Evolutionary conservation across 1,139 yeast genomes (phyloP).

Genomic region (Pichia sp.): DNA sequence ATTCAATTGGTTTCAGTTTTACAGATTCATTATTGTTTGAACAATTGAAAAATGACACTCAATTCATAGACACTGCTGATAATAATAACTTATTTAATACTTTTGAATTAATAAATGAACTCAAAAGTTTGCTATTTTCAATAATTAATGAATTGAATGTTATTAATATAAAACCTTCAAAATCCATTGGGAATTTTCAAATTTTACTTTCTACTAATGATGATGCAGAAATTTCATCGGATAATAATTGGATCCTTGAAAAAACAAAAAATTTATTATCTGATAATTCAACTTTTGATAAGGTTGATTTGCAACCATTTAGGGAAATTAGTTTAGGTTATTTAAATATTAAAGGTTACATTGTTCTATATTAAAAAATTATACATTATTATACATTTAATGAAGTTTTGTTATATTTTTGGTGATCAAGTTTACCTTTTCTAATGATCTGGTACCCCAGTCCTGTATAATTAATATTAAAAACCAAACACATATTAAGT

Average conservation of each 20-base stretch:
- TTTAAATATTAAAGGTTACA: conserved; percentile 23
- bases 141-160: conserved; percentile 17
- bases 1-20: conserved; percentile 26
- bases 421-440: conserved; percentile 12
- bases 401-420: conserved; percentile 17
- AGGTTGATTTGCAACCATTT: conserved; percentile 16
- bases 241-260: conserved; percentile 24
- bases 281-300: conserved; percentile 1
- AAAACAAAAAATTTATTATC: conserved; percentile 1
- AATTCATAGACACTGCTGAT: conserved; percentile 3
- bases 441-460: conserved; percentile 19
- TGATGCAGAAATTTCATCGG: conserved; percentile 10
- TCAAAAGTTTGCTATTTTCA: conserved; percentile 23
- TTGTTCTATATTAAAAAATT: conserved; percentile 10
- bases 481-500: conserved; percentile 38
- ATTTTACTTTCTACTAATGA: conserved; percentile 20
- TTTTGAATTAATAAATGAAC: conserved; percentile 19
- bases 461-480: conserved; percentile 21
- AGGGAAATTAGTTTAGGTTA: conserved; percentile 23
- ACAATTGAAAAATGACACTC: conserved; percentile 13
- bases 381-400: neutral
- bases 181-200: conserved; percentile 18
- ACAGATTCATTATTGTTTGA: conserved; percentile 24
- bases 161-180: conserved; percentile 1
- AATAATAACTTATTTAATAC: conserved; percentile 2